These are phyloP conservation scores for Actinomortierella ambigua DNA, from an alignment of 371 early-diverging fungal species.

Conservation along the genomic window DNA sequence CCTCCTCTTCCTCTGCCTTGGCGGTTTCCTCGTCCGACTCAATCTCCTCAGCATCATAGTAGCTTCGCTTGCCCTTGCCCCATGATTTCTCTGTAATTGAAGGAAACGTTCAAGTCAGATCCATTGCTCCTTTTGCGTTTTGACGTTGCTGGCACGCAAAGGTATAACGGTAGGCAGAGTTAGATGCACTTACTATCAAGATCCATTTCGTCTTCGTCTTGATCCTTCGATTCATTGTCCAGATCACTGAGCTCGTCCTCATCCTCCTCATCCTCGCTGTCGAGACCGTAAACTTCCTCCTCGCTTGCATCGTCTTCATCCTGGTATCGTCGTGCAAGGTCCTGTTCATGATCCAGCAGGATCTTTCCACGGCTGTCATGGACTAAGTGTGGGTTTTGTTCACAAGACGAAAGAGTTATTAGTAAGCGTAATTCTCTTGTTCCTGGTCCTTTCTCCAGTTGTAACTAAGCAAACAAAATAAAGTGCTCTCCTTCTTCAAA, in stretches of 20 bases:
- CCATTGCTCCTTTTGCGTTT: too few relatives aligned
- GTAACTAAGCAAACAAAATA: not conserved
- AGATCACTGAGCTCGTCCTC: constrained; percentile 51
- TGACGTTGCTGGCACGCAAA: not conserved
- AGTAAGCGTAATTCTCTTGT: not conserved
- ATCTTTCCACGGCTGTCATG: constrained; percentile 62
- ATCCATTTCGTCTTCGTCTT: constrained; percentile 52
- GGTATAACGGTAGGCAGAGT: too few relatives aligned
- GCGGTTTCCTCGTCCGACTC: constrained; percentile 76
- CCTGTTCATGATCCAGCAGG: constrained; percentile 57
- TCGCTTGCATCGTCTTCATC: constrained; percentile 56
- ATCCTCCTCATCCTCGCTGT: constrained; percentile 55
- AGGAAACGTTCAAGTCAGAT: too few relatives aligned
- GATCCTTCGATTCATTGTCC: constrained; percentile 26
- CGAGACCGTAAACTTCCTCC: constrained; percentile 67
- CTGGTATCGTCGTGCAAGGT: constrained; percentile 45
- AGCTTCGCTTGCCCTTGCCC: constrained; percentile 72
- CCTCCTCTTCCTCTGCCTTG: constrained; percentile 91
- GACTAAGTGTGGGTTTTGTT: constrained; percentile 37
- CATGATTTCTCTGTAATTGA: constrained; percentile 63
- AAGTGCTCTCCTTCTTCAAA: not conserved
- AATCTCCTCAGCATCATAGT: constrained; percentile 80
- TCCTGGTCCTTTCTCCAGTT: not conserved
- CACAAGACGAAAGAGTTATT: not conserved
- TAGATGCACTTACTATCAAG: constrained; percentile 47